phyloP scores from a whole-genome alignment of 1,139 yeast species.

The Blastobotrys capitulatus region DNA sequence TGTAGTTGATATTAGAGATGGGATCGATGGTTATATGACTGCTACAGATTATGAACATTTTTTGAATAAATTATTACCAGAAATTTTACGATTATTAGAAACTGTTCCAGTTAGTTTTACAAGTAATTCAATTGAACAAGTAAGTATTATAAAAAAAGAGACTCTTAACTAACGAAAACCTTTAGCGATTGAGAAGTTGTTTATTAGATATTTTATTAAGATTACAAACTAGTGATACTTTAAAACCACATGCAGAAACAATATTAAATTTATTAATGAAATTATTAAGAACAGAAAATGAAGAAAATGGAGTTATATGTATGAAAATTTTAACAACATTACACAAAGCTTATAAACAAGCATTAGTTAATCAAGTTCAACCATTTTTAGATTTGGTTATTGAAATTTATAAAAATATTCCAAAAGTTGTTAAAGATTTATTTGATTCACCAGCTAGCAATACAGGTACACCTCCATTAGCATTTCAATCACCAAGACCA shows the following conservation, averaged over 20 bases:
- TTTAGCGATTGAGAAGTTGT: conserved; percentile 59
- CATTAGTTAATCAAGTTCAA: conserved; percentile 65
- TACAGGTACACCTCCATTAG: conserved; percentile 25
- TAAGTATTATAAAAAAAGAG: conserved; percentile 15
- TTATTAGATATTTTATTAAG: conserved; percentile 77
- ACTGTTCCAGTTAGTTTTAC: conserved; percentile 67
- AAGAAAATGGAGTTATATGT: conserved; percentile 89
- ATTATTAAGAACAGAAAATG: conserved; percentile 72
- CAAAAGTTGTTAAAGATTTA: conserved; percentile 62
- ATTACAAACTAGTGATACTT: conserved; percentile 74
- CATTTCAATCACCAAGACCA: conserved; percentile 38
- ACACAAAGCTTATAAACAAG: conserved; percentile 76
- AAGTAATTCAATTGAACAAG: conserved; percentile 29
- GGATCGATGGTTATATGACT: conserved; percentile 77
- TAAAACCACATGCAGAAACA: conserved; percentile 63
- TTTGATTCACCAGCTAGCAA: conserved; percentile 38
- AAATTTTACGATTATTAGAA: conserved; percentile 42
- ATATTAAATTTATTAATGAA: conserved; percentile 58
- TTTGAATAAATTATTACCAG: conserved; percentile 30
- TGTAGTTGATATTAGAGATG: conserved; percentile 77
- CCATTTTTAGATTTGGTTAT: conserved; percentile 75
- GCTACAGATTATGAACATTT: conserved; percentile 63
- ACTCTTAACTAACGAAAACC: conserved; percentile 1
- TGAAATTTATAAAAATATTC: conserved; percentile 74
- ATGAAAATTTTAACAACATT: conserved; percentile 85